Conservation (phyloP, 805 yeast genomes). For the Starmerella stigmatis region DNA sequence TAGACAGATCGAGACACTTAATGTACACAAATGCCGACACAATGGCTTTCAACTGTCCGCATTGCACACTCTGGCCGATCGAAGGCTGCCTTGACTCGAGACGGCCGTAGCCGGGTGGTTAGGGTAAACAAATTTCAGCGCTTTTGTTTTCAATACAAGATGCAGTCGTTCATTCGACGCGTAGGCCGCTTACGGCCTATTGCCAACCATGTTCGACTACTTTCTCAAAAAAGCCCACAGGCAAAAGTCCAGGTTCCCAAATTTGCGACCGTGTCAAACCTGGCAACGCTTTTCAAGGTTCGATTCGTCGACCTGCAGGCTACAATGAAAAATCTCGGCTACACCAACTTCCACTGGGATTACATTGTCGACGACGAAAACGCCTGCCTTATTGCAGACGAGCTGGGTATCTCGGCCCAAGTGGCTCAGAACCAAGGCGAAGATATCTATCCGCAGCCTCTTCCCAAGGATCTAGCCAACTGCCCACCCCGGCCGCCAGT, state of each 20-base stretch:
- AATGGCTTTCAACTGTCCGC: too few species aligned
- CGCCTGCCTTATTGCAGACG: slow-evolving; percentile 79
- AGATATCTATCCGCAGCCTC: slow-evolving; percentile 43
- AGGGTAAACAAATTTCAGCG: not conserved
- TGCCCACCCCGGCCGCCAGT: slow-evolving; percentile 75
- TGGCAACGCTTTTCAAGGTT: slow-evolving; percentile 60
- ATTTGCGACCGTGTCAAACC: slow-evolving; percentile 65
- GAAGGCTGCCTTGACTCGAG: too few species aligned
- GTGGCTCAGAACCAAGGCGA: slow-evolving; percentile 49
- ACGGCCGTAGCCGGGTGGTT: not conserved
- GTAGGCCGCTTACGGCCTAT: slow-evolving; percentile 1
- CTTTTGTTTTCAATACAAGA: not conserved
- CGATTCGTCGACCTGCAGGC: slow-evolving; percentile 50
- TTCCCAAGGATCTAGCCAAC: slow-evolving; percentile 38
- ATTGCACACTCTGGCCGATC: too few species aligned
- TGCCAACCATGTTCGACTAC: not conserved
- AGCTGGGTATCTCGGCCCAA: slow-evolving; percentile 58
- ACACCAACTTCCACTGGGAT: slow-evolving; percentile 55
- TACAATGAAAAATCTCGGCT: slow-evolving; percentile 60
- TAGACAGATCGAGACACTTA: too few species aligned
- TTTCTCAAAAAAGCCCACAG: not conserved
- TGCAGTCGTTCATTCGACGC: slow-evolving; percentile 1
- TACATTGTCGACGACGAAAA: slow-evolving; percentile 78
- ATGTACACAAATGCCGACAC: too few species aligned
- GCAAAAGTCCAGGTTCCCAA: slow-evolving; percentile 43